phyloP scores from a whole-genome alignment of 139 green algal species.

The Picochlorum sp. region DNA sequence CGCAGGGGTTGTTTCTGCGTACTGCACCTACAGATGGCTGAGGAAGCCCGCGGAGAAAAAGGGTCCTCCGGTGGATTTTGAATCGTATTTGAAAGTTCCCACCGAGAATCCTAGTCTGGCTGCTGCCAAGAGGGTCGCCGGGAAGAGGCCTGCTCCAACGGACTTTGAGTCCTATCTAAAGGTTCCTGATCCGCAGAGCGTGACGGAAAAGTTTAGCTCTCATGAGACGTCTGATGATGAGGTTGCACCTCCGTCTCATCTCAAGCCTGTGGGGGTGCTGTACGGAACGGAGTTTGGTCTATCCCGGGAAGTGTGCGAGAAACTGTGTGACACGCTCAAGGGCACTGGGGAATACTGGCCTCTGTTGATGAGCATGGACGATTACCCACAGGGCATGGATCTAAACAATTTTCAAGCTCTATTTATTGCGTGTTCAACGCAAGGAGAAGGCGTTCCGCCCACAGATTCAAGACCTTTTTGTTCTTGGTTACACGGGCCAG shows the following conservation, averaged over 20 bases:
- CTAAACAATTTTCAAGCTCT: constrained; percentile 41
- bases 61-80: constrained; percentile 14
- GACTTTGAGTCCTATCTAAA: constrained; percentile 12
- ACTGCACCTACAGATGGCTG: neutral
- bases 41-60: neutral
- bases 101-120: constrained; percentile 1
- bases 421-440: constrained; percentile 74
- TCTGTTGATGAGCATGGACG: constrained; percentile 65
- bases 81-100: constrained; percentile 21
- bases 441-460: constrained; percentile 81
- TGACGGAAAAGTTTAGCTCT: neutral
- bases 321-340: constrained; percentile 35
- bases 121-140: neutral
- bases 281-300: constrained; percentile 88
- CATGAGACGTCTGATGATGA: neutral
- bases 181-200: neutral
- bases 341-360: constrained; percentile 43
- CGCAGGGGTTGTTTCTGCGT: no score
- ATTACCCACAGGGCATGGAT: constrained; percentile 50
- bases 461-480: constrained; percentile 75
- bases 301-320: constrained; percentile 76
- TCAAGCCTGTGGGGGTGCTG: constrained; percentile 52
- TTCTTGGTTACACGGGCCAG: constrained; percentile 60
- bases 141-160: constrained; percentile 7
- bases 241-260: constrained; percentile 11